Evolutionary conservation across 1,284 basidiomycete genomes (phyloP).

Genomic region (Ceratobasidium theobromae): DNA sequence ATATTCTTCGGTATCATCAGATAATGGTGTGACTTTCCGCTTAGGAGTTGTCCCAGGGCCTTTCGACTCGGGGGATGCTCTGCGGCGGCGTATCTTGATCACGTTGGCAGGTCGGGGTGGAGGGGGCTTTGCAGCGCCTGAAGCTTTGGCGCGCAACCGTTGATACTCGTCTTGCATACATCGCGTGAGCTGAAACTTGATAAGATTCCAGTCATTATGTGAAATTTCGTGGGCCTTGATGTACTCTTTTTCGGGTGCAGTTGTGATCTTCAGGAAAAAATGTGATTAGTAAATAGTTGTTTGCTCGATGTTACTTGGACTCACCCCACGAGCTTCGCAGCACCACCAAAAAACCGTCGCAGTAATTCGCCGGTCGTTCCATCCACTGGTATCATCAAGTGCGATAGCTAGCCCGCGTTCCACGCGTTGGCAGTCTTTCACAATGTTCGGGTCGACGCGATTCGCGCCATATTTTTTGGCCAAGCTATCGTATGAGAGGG

Average conservation of each 20-base stretch:
- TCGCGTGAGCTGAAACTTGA: constrained; percentile 31
- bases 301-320: background rate
- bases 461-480: constrained; percentile 32
- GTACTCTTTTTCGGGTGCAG: constrained; percentile 20
- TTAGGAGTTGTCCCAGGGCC: constrained; percentile 1
- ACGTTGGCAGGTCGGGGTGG: constrained; percentile 30
- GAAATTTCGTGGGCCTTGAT: constrained; percentile 26
- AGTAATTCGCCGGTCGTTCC: constrained; percentile 27
- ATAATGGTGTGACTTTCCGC: background rate
- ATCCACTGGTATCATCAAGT: constrained; percentile 25
- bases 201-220: constrained; percentile 28
- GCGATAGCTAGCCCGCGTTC: constrained; percentile 25
- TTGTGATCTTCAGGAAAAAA: constrained; percentile 15
- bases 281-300: background rate
- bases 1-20: constrained; percentile 8
- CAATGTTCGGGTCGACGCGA: constrained; percentile 26
- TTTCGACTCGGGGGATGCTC: constrained; percentile 3
- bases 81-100: constrained; percentile 26
- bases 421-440: constrained; percentile 29
- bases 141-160: constrained; percentile 12
- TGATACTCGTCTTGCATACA: constrained; percentile 33
- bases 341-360: constrained; percentile 32
- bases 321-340: constrained; percentile 28
- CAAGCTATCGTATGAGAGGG: constrained; percentile 29
- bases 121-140: constrained; percentile 1